A percentile compares a stretch with the other conserved stretches of the same genome.
Evolutionary conservation across 306 rosid species (phyloP).

Genomic region (Coriaria nepalensis): DNA sequence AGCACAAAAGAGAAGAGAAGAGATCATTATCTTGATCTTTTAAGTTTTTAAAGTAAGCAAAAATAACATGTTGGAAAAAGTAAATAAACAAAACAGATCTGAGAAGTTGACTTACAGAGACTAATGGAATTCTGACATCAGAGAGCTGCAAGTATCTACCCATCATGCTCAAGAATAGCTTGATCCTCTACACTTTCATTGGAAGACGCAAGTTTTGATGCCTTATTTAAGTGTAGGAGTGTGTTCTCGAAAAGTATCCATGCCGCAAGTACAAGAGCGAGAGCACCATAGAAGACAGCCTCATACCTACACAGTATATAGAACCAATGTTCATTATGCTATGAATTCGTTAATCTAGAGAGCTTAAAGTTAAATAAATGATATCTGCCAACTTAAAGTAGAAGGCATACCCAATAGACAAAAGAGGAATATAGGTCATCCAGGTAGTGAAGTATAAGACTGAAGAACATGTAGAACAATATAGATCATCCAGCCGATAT

Average conservation of each 20-base stretch:
- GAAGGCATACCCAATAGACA: conserved; percentile 70
- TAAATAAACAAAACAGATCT: no score
- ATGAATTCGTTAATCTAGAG: background rate
- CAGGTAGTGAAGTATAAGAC: conserved; percentile 66
- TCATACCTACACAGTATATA: conserved; percentile 55
- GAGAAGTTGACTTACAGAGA: conserved; percentile 44
- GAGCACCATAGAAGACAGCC: conserved; percentile 73
- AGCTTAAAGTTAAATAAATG: background rate
- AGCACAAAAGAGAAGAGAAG: background rate
- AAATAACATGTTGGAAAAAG: no score
- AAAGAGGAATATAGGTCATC: conserved; percentile 69
- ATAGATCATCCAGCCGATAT: conserved; percentile 82
- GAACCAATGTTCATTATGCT: conserved; percentile 1
- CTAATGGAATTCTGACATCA: conserved; percentile 62
- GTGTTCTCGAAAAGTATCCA: conserved; percentile 87
- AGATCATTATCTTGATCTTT: background rate
- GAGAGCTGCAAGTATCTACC: conserved; percentile 64
- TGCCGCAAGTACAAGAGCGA: conserved; percentile 72
- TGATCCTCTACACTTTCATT: conserved; percentile 18
- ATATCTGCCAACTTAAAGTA: conserved; percentile 7
- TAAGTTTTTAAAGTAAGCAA: background rate
- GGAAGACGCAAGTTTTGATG: conserved; percentile 30
- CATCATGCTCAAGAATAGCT: conserved; percentile 30
- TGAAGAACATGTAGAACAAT: conserved; percentile 74
- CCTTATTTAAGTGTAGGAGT: conserved; percentile 39